Conservation (phyloP, 2,329 filamentous ascomycete genomes). For the Sporothrix sp. region DNA sequence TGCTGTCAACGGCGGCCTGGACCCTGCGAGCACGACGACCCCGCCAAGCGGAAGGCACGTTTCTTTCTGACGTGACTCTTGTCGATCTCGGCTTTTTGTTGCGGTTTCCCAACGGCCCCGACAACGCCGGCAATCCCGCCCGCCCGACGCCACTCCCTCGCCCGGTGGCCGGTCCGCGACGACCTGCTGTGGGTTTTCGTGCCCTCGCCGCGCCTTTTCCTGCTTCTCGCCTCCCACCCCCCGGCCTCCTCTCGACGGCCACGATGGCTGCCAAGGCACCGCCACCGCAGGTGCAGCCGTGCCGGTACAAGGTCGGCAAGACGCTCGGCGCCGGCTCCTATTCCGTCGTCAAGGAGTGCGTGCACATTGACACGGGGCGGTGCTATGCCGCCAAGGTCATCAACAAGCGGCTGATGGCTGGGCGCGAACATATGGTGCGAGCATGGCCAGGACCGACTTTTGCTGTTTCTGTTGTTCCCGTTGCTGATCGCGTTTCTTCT, state of each 20-base stretch:
- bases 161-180: not conserved
- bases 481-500: not conserved
- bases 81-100: not conserved
- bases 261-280: not conserved
- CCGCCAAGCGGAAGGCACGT: not conserved
- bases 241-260: not conserved
- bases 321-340: constrained; percentile 94
- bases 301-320: constrained; percentile 97
- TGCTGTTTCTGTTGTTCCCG: not conserved
- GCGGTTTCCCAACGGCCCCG: not conserved
- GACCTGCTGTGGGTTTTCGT: not conserved
- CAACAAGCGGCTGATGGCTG: constrained; percentile 96
- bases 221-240: not conserved
- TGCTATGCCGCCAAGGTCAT: constrained; percentile 99
- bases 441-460: not conserved
- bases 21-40: not conserved
- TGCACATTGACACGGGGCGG: constrained; percentile 93
- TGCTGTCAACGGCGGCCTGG: no score
- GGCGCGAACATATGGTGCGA: constrained; percentile 93
- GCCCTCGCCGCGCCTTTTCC: not conserved
- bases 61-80: not conserved
- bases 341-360: constrained; percentile 97
- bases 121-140: not conserved
- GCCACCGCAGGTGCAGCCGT: constrained; percentile 65
- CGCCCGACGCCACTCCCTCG: not conserved